phyloP scores from a whole-genome alignment of 2,329 filamentous ascomycete genomes.

The Arthrobotrys megalospora region DNA sequence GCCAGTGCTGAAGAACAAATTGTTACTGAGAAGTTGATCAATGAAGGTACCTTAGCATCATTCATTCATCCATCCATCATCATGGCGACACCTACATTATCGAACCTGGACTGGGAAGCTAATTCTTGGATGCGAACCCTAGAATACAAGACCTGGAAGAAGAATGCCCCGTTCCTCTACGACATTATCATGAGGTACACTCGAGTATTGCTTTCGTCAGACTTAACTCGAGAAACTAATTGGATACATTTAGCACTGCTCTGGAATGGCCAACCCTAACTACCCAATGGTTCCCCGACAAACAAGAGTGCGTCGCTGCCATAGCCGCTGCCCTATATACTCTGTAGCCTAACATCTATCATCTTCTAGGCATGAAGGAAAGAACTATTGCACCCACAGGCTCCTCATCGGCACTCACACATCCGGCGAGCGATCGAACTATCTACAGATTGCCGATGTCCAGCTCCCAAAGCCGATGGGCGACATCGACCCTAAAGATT shows the following conservation, averaged over 20 bases:
- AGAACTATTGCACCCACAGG: constrained; percentile 88
- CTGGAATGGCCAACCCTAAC: constrained; percentile 98
- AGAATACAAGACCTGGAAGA: constrained; percentile 99
- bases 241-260: constrained; percentile 76
- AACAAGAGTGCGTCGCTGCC: constrained; percentile 76
- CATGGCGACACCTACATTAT: background rate
- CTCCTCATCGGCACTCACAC: constrained; percentile 96
- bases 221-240: constrained; percentile 10
- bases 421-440: constrained; percentile 86
- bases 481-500: constrained; percentile 82
- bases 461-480: constrained; percentile 85
- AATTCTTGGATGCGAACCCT: background rate
- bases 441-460: constrained; percentile 93
- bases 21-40: constrained; percentile 79
- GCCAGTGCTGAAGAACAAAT: constrained; percentile 70
- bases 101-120: background rate
- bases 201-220: constrained; percentile 12
- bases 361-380: constrained; percentile 77
- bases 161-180: constrained; percentile 98
- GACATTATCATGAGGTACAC: constrained; percentile 89
- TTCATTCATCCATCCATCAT: background rate
- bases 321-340: constrained; percentile 18
- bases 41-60: constrained; percentile 77
- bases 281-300: constrained; percentile 97
- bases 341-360: constrained; percentile 27